Evolutionary conservation across 2,329 filamentous ascomycete genomes (phyloP), one percentile per base, ranked within the genome.

Genomic region (Aplosporella prunicola): DNA sequence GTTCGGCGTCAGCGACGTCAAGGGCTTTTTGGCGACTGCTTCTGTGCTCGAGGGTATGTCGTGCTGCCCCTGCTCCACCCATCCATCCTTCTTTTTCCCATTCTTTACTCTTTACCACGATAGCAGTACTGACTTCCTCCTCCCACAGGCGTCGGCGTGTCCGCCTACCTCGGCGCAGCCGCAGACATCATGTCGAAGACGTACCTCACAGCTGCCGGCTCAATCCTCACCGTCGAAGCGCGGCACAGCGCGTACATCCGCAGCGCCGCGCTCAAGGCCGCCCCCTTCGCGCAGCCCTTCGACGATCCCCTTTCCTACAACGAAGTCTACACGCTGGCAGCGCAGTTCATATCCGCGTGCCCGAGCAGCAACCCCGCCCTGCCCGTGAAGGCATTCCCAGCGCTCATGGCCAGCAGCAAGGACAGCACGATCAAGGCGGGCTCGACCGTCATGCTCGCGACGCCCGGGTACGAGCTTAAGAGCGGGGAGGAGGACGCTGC

Each of bases 211-310:
- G 69, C 69, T 4, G 78, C 77, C 1, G 77, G 71, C 17, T 71
- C 70, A 39, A 76, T 83, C 50, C 62, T 82, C 22, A 74, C 74
- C 20, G 70, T 80, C 39, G 78, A 82, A 50, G 68, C 78, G 20
- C 70, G 78, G 8, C 78, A 82, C 61, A 71, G 70, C 2, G 63
- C 78, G 4, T 79, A 77, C 60, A 62, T 80, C 45, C 73, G 78
- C 35, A 56, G 61, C 20, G 60, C 60, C 8, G 13, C 31, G 9
- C 28, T 22, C 20, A 57, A 68, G 13, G 56, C 61, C 32, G 55
- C 56, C 4, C 73, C 76, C 2, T 77, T 75, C 49, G 62, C 77
- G 1, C 66, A 74, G 45, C 58, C 76, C 6, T 78, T 78, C 45
- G 78, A 80, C 45, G 65, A 69, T 16, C 73, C 76, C 0, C 64